Evolutionary conservation across 257 asterid genomes (phyloP).

Genomic region (Echites panduratus): DNA sequence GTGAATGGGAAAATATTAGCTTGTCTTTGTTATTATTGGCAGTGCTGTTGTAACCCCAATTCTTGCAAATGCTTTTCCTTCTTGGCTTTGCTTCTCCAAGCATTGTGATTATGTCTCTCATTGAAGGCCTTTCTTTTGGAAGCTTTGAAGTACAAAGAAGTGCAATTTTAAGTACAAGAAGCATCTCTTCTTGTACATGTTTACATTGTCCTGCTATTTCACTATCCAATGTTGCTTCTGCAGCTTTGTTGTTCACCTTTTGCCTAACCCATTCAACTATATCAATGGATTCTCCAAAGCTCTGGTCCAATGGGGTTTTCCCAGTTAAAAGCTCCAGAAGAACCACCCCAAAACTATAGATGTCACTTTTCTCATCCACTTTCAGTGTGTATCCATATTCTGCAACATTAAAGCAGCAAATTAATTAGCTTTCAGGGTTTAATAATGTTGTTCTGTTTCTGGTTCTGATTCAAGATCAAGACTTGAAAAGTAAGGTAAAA

Average conservation of each 20-base stretch:
- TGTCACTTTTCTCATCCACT: conserved; percentile 54
- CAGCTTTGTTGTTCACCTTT: conserved; percentile 24
- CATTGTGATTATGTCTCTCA: conserved; percentile 52
- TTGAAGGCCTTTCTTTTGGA: conserved; percentile 51
- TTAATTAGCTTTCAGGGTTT: neutral
- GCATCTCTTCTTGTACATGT: conserved; percentile 55
- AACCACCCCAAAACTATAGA: conserved; percentile 57
- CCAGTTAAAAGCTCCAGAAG: conserved; percentile 55
- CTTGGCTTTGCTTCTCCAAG: conserved; percentile 56
- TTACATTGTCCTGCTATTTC: conserved; percentile 24
- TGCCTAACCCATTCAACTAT: conserved; percentile 40
- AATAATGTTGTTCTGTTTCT: neutral
- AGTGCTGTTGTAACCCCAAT: conserved; percentile 40
- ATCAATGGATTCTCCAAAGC: conserved; percentile 29
- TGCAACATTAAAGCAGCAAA: conserved; percentile 11
- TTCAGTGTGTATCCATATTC: conserved; percentile 54
- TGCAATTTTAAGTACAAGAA: conserved; percentile 43
- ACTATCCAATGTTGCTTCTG: conserved; percentile 39
- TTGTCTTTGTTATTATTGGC: conserved; percentile 53
- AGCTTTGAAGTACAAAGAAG: conserved; percentile 44
- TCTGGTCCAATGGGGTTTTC: conserved; percentile 36
- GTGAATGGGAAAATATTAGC: conserved; percentile 65
- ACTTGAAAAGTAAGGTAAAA: neutral
- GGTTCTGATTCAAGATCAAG: neutral
- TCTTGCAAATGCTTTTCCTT: conserved; percentile 41